phyloP scores from a whole-genome alignment of 1,284 basidiomycete genomes.

The Flammula alnicola region DNA sequence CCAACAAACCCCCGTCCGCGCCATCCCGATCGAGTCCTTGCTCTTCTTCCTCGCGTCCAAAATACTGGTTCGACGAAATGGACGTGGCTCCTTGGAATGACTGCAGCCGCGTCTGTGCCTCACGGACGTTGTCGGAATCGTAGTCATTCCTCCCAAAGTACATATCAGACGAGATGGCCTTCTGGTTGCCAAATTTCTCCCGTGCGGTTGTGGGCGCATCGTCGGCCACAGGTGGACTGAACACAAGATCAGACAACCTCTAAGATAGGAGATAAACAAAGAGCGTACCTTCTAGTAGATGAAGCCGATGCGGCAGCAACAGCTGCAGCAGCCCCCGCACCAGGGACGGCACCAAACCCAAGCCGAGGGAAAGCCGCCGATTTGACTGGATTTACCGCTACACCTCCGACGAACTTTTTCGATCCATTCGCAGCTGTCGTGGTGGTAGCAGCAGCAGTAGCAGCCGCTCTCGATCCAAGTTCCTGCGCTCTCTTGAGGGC shows the following conservation, averaged over 20 bases:
- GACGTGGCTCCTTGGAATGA: conserved; percentile 92
- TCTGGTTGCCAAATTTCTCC: conserved; percentile 91
- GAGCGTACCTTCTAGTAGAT: conserved; percentile 51
- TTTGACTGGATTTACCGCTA: conserved; percentile 32
- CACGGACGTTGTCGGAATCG: conserved; percentile 73
- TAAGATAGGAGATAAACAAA: conserved; percentile 9
- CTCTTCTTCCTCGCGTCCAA: conserved; percentile 89
- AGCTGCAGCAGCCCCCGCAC: conserved; percentile 55
- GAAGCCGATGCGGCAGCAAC: conserved; percentile 47
- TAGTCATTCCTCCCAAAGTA: conserved; percentile 93
- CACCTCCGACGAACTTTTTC: conserved; percentile 20
- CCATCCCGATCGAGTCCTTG: conserved; percentile 31
- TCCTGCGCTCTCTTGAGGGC: conserved; percentile 46
- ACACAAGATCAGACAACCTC: conserved; percentile 4
- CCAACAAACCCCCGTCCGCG: conserved; percentile 55
- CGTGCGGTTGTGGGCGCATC: conserved; percentile 83
- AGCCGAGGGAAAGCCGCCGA: conserved; percentile 76
- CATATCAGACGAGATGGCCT: conserved; percentile 97
- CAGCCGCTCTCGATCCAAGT: conserved; percentile 41
- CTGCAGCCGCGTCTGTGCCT: conserved; percentile 84
- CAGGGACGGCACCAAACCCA: conserved; percentile 86
- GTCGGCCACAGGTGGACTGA: conserved; percentile 44
- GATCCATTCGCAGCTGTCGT: conserved; percentile 26
- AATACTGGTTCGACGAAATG: conserved; percentile 96
- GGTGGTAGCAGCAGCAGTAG: conserved; percentile 30